Base-by-base conservation (phyloP, 805 yeast species). In the Spathaspora gorwiae region DNA sequence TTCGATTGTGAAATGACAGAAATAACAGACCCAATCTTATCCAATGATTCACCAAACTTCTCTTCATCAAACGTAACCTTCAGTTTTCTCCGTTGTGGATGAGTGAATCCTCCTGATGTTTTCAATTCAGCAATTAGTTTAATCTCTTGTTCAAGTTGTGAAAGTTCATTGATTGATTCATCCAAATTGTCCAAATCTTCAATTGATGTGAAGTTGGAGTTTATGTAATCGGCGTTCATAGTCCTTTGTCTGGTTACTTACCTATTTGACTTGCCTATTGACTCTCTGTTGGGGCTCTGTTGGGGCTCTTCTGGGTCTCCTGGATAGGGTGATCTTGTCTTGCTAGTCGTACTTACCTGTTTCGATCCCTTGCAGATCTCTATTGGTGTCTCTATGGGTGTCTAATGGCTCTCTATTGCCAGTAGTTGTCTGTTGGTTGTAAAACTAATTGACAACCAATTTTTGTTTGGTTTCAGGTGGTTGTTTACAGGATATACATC, bases 111-210 rank as follows among this genome's bases (percentile, higher is more conserved):
- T 38, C n/a, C 38, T 7, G 24, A 5, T 6, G 41, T 37, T 35
- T 45, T 47, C n/a, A 30, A 26, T 19, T 45, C 46, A 19, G 48
- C 52, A n/a, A 35, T 24, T 5, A 37, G 37, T n/a, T 45, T 41
- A 11, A 50, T 40, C n/a, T 43, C 24, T 9, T 11, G 39, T 30
- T 52, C 55, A 27, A 39, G 40, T 2, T 43, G 31, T 40, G 65
- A 64, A 15, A 70, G 57, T 24, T 56, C 56, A 1, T 47, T 29
- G 11, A 70, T 55, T 13, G 53, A 49, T 6, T 48, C 44, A 45
- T 65, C 69, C 1, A 72, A 40, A 3, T 38, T 34, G 24, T 45
- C 55, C 48, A 73, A 59, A 51, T 72, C 78, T 13, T 52, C 57
- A 2, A 73, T 14, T 1, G 67, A 49, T n/a, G 61, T 47, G 49